Conservation (phyloP, 768 basidiomycete species). For the Rhodotorula babjevae region DNA sequence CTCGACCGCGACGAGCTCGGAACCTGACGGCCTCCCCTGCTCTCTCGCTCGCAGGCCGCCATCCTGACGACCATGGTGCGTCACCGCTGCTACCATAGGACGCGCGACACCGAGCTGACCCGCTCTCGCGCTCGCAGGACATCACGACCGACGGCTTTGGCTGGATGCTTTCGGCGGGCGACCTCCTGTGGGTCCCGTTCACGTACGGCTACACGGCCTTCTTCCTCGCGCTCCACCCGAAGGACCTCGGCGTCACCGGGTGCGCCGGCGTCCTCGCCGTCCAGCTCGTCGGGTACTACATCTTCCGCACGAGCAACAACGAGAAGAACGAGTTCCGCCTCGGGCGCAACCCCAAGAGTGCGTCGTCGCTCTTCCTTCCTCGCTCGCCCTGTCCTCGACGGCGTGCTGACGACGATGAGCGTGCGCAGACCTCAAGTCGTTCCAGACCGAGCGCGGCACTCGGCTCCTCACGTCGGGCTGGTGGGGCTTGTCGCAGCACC, state of each 20-base stretch:
- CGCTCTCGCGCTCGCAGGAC: slow-evolving; percentile 52
- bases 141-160: slow-evolving; percentile 97
- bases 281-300: slow-evolving; percentile 74
- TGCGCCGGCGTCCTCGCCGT: slow-evolving; percentile 60
- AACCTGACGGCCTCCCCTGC: not conserved
- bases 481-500: slow-evolving; percentile 94
- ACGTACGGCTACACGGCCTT: slow-evolving; percentile 88
- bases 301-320: slow-evolving; percentile 80
- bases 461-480: slow-evolving; percentile 91
- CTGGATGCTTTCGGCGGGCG: slow-evolving; percentile 93
- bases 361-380: not conserved
- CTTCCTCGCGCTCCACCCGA: slow-evolving; percentile 82
- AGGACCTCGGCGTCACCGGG: slow-evolving; percentile 64
- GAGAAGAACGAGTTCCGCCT: slow-evolving; percentile 96
- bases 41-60: slow-evolving; percentile 57
- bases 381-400: not conserved
- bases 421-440: slow-evolving; percentile 63
- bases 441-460: slow-evolving; percentile 77
- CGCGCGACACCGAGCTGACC: not conserved
- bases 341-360: slow-evolving; percentile 89
- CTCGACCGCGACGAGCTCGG: too few relatives aligned
- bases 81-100: not conserved
- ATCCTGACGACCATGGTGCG: slow-evolving; percentile 77
- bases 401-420: not conserved
- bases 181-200: slow-evolving; percentile 90